Evolutionary conservation across 345 rosid species (phyloP).

Genomic region (Capsella bursapastoris): DNA sequence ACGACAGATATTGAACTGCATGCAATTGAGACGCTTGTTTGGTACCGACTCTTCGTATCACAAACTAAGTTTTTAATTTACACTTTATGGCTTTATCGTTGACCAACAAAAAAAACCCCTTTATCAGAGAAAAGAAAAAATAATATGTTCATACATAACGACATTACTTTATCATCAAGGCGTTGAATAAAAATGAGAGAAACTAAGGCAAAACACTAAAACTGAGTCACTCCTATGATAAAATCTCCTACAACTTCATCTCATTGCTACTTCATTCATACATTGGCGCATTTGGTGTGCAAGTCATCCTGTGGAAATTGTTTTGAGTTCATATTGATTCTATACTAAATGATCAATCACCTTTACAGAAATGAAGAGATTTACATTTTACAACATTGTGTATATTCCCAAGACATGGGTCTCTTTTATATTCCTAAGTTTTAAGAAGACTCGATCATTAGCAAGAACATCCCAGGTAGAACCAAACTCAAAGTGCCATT

Average conservation of each 20-base stretch:
- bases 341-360: not conserved
- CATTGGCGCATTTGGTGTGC: not conserved
- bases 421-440: not conserved
- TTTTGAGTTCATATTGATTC: not conserved
- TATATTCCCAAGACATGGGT: not conserved
- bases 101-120: too few species aligned
- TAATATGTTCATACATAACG: not conserved
- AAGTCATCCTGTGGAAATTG: not conserved
- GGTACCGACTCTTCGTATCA: not conserved
- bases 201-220: not conserved
- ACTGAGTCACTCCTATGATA: not conserved
- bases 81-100: too few species aligned
- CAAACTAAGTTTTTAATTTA: not conserved
- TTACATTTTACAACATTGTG: not conserved
- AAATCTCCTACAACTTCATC: not conserved
- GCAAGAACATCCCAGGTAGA: not conserved
- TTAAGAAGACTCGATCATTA: not conserved
- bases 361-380: not conserved
- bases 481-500: not conserved
- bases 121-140: too few species aligned
- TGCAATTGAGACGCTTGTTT: not conserved
- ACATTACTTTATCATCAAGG: not conserved
- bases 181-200: not conserved
- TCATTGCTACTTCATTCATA: not conserved
- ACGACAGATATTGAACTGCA: not conserved